Evolutionary conservation across 2,329 filamentous ascomycete genomes (phyloP), one percentile per base, ranked within the genome.

Genomic region (Sclerotinia borealis): DNA sequence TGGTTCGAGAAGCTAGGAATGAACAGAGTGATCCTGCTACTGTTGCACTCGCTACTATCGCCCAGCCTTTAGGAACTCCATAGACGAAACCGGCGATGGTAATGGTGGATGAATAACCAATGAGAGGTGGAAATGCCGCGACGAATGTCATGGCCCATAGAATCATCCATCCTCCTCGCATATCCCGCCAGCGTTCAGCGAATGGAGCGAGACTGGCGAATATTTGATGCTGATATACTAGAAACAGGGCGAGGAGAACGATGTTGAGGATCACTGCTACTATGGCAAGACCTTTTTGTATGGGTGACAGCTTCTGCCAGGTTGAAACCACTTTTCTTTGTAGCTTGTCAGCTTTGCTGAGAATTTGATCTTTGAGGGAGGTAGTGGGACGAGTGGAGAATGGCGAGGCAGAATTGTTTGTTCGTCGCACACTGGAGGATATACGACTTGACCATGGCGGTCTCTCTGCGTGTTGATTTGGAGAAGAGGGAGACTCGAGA

Each of bases 221-320:
- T 74, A 98, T 88, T 68, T 82, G 78, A 75, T 93, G 88, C 67
- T 88, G 91, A 80, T 91, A 95, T 66, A 93, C 75, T 63, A 96
- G 78, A 74, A 91, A 88, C 5, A 92, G 77, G 60, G 96, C 78
- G 34, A 81, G 78, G 15, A 91, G 72, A 10, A 84, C 79, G n/a
- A 80, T 65, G 22, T 68, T 67, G 0, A 81, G 72, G 19, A 89
- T 55, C 10, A 79, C 76, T 29, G 78, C 84, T 3, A 81, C 64
- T 15, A 82, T 75, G 25, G 87, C 79, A 25, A 87, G 78, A 8
- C 85, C 75, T 69, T 84, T 84, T 75, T 96, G 88, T 63, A 85
- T 71, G 1, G 83, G 79, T 17, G 83, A 79, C 59, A 91, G 79
- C 67, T 77, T 77, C 67, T 80, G 75, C 76, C 84, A 89, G 51